Conservation (phyloP, 768 basidiomycete genomes). For the Russula virescens region DNA sequence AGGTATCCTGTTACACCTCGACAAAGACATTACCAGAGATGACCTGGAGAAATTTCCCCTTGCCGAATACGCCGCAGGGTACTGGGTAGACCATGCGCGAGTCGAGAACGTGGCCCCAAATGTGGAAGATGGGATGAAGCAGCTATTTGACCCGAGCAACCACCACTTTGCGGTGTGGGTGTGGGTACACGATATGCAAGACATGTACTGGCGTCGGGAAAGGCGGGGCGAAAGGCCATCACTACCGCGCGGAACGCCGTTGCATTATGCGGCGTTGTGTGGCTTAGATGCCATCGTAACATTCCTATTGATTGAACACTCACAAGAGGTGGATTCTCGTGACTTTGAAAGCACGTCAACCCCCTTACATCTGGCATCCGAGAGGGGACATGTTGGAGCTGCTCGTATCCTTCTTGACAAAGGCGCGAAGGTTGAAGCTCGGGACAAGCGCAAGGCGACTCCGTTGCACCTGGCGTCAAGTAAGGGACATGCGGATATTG, state of each 20-base stretch:
- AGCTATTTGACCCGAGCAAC: background rate
- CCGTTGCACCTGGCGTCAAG: background rate
- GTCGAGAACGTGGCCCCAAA: background rate
- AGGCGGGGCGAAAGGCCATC: background rate
- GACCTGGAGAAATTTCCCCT: background rate
- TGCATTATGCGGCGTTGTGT: background rate
- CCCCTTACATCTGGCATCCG: background rate
- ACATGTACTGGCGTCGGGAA: background rate
- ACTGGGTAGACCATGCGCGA: background rate
- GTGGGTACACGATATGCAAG: background rate
- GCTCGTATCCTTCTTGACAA: background rate
- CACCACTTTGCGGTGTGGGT: background rate
- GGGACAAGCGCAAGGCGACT: background rate
- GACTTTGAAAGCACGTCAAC: background rate
- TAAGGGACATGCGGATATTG: background rate
- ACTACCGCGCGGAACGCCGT: background rate
- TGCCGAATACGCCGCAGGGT: background rate
- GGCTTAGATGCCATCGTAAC: background rate
- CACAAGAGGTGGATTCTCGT: background rate
- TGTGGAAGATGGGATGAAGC: background rate
- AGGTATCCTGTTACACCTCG: background rate
- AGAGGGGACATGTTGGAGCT: background rate
- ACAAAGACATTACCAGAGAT: background rate
- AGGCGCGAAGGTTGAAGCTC: background rate
- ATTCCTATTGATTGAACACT: background rate